These are phyloP conservation scores for Lentinula sp. DNA, from an alignment of 768 basidiomycete species.

Conservation along the genomic window DNA sequence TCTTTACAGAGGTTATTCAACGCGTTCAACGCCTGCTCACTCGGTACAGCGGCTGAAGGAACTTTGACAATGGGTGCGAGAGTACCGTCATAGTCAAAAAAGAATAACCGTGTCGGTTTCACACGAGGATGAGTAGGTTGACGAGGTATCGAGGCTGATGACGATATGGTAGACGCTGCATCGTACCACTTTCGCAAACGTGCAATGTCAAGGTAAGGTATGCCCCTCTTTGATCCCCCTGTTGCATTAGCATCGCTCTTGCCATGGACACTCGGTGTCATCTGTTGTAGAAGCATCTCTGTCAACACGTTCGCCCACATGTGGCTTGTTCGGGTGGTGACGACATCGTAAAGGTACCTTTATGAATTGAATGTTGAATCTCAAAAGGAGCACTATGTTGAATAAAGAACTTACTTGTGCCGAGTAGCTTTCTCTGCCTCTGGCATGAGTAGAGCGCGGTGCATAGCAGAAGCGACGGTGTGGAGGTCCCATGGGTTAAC, in stretches of 20 bases:
- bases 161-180: neutral
- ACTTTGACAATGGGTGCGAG: slow-evolving; percentile 95
- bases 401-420: slow-evolving; percentile 40
- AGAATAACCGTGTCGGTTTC: slow-evolving; percentile 66
- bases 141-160: neutral
- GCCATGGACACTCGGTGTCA: slow-evolving; percentile 26
- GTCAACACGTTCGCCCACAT: slow-evolving; percentile 90
- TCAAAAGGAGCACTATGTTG: neutral
- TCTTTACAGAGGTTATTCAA: slow-evolving; percentile 70
- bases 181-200: slow-evolving; percentile 1
- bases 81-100: slow-evolving; percentile 98
- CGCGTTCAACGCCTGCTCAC: slow-evolving; percentile 64
- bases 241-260: neutral
- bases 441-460: slow-evolving; percentile 81
- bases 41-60: slow-evolving; percentile 83
- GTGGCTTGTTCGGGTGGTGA: slow-evolving; percentile 90
- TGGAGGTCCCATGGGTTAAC: slow-evolving; percentile 96
- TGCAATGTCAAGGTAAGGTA: slow-evolving; percentile 45
- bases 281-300: slow-evolving; percentile 80
- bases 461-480: slow-evolving; percentile 88
- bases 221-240: slow-evolving; percentile 50
- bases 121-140: neutral
- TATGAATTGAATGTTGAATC: neutral
- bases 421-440: slow-evolving; percentile 66
- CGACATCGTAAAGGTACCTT: slow-evolving; percentile 66